Conservation (phyloP, 768 basidiomycete species). For the Amanita phalloides region DNA sequence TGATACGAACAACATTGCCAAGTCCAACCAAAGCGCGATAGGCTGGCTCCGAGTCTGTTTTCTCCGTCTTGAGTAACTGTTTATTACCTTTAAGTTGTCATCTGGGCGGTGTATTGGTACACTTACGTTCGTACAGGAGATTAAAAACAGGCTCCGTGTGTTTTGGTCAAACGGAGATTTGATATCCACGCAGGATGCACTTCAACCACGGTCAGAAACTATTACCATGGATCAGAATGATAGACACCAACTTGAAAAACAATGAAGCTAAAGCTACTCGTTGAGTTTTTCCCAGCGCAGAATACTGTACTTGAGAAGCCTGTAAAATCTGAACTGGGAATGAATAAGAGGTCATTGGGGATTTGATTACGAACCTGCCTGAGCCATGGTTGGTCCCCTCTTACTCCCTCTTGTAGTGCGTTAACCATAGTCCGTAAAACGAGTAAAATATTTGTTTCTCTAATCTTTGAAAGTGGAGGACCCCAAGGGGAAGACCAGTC, state of each 20-base stretch:
- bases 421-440: constrained; percentile 76
- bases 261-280: constrained; percentile 74
- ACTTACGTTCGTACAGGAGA: constrained; percentile 36
- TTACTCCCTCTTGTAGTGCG: constrained; percentile 48
- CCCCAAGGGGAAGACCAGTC: constrained; percentile 53
- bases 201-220: constrained; percentile 17
- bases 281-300: constrained; percentile 53
- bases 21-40: constrained; percentile 66
- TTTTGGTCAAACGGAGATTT: constrained; percentile 27
- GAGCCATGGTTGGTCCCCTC: constrained; percentile 38
- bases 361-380: constrained; percentile 27
- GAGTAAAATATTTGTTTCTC: constrained; percentile 81
- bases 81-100: neutral
- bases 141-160: constrained; percentile 31
- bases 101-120: neutral
- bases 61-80: constrained; percentile 40
- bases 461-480: constrained; percentile 49
- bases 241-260: constrained; percentile 69
- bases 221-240: neutral
- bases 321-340: constrained; percentile 40
- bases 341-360: constrained; percentile 4
- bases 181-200: constrained; percentile 53
- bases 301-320: constrained; percentile 39
- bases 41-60: constrained; percentile 51
- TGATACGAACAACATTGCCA: constrained; percentile 52